These are phyloP conservation scores for Globisporangium nunn DNA, from an alignment of 352 stramenopile genomes.

Conservation along the genomic window DNA sequence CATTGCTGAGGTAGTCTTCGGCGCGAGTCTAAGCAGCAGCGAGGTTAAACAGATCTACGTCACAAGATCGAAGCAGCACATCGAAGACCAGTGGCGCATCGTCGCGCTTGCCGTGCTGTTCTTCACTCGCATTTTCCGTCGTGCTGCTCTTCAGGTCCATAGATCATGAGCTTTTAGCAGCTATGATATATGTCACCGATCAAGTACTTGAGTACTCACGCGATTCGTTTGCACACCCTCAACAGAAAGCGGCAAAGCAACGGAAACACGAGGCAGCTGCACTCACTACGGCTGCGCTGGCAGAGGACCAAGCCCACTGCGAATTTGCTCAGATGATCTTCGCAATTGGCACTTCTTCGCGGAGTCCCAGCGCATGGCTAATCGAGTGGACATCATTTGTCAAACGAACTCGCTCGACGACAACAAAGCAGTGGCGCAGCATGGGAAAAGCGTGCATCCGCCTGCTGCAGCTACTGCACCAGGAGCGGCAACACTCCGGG, in stretches of 20 bases:
- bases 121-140: conserved; percentile 29
- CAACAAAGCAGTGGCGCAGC: conserved; percentile 1
- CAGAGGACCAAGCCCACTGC: neutral
- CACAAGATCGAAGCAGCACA: conserved; percentile 14
- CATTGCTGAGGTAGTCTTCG: conserved; percentile 26
- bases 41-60: conserved; percentile 25
- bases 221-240: neutral
- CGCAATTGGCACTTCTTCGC: neutral
- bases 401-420: neutral
- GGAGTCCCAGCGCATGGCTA: no score
- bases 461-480: conserved; percentile 6
- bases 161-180: neutral
- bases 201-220: neutral
- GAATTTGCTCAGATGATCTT: conserved; percentile 1
- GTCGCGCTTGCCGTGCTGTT: conserved; percentile 27
- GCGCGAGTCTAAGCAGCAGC: conserved; percentile 23
- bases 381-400: neutral
- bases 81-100: conserved; percentile 27
- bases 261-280: conserved; percentile 6
- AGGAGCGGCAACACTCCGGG: neutral
- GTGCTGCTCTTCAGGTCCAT: conserved; percentile 17
- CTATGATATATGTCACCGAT: neutral
- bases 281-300: neutral
- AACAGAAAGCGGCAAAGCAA: conserved; percentile 19
- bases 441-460: conserved; percentile 4